phyloP scores from a whole-genome alignment of 441 rosid species.

The Bruguiera hainesii region DNA sequence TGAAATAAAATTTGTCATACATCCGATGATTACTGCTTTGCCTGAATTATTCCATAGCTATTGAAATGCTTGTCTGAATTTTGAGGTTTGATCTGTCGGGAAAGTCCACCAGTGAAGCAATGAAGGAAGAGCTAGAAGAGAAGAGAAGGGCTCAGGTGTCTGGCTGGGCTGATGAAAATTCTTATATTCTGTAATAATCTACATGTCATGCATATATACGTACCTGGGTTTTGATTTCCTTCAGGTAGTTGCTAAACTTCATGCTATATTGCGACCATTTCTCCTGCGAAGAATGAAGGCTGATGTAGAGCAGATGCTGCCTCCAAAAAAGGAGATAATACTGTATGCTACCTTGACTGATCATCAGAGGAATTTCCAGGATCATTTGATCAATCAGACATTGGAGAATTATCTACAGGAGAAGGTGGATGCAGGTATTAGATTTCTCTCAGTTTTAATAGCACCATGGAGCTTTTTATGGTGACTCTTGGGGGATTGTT shows the following conservation, averaged over 20 bases:
- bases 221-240: constrained; percentile 17
- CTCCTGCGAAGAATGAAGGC: constrained; percentile 92
- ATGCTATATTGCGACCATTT: constrained; percentile 91
- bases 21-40: not conserved
- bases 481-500: not conserved
- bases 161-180: constrained; percentile 1
- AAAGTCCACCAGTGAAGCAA: constrained; percentile 45
- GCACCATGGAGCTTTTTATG: not conserved
- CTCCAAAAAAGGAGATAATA: constrained; percentile 90
- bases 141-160: constrained; percentile 74
- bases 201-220: not conserved
- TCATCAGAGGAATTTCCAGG: constrained; percentile 85
- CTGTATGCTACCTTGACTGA: constrained; percentile 85
- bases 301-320: constrained; percentile 93
- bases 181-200: constrained; percentile 3
- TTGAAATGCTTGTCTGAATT: constrained; percentile 9
- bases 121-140: constrained; percentile 71
- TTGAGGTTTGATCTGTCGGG: constrained; percentile 93
- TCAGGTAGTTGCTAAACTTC: constrained; percentile 93
- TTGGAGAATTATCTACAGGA: constrained; percentile 59
- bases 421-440: constrained; percentile 42
- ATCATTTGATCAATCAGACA: constrained; percentile 74
- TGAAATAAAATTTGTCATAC: not conserved
- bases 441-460: constrained; percentile 7
- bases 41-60: constrained; percentile 3